These are phyloP conservation scores for Lanzia echinophila DNA, from an alignment of 2,329 filamentous ascomycete species.

Conservation along the genomic window DNA sequence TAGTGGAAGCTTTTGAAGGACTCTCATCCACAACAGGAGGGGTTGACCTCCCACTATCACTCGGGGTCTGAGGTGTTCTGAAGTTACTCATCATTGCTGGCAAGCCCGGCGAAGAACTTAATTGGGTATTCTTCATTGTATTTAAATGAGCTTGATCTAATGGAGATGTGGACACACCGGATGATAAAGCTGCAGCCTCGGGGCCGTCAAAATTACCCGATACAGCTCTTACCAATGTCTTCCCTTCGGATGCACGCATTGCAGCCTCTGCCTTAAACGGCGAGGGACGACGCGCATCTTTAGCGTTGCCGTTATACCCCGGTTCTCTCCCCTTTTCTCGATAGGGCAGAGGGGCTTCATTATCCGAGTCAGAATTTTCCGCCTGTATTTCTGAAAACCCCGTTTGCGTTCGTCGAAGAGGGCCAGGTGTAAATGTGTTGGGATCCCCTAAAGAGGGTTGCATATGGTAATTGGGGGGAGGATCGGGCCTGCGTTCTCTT, in stretches of 20 bases:
- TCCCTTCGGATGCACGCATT: slow-evolving; percentile 54
- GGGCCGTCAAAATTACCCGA: slow-evolving; percentile 8
- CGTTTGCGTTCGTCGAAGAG: slow-evolving; percentile 52
- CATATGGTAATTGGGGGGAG: slow-evolving; percentile 4
- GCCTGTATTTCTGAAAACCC: slow-evolving; percentile 8
- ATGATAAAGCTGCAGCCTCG: slow-evolving; percentile 1
- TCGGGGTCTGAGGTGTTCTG: slow-evolving; percentile 11
- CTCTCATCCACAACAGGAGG: slow-evolving; percentile 1
- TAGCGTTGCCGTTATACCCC: not conserved
- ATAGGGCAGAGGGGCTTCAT: not conserved
- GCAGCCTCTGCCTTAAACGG: slow-evolving; percentile 44
- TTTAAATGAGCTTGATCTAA: slow-evolving; percentile 24
- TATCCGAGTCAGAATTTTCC: slow-evolving; percentile 5
- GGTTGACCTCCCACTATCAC: slow-evolving; percentile 4
- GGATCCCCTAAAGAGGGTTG: slow-evolving; percentile 6
- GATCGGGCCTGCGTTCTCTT: slow-evolving; percentile 6
- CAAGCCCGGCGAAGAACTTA: slow-evolving; percentile 4
- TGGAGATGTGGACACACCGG: slow-evolving; percentile 13
- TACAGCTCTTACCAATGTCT: slow-evolving; percentile 42
- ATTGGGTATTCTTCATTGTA: slow-evolving; percentile 22
- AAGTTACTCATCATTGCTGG: slow-evolving; percentile 13
- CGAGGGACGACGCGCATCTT: slow-evolving; percentile 18
- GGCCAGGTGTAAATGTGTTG: slow-evolving; percentile 42
- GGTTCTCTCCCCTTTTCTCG: not conserved
- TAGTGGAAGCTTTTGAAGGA: not conserved